Conservation (phyloP, 2,329 filamentous ascomycete genomes). For the Colletotrichum camelliae region DNA sequence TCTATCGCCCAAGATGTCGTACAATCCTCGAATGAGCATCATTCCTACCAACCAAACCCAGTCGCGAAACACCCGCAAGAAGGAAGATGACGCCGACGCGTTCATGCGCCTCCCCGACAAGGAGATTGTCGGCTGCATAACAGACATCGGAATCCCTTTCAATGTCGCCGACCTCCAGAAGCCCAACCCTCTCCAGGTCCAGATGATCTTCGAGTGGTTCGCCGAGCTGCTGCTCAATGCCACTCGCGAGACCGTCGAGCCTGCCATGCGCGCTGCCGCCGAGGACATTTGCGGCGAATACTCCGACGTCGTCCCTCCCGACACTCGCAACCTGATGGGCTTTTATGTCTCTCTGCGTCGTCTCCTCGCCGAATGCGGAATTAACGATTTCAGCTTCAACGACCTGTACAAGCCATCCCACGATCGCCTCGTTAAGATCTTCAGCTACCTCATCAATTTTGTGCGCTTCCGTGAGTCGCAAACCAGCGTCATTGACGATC, state of each 20-base stretch:
- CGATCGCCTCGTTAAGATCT: conserved; percentile 89
- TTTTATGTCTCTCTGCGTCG: conserved; percentile 87
- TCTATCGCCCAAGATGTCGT: conserved; percentile 52
- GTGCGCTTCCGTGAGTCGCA: conserved; percentile 96
- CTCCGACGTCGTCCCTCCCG: conserved; percentile 81
- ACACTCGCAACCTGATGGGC: conserved; percentile 93
- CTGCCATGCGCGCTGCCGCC: conserved; percentile 90
- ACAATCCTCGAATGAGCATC: conserved; percentile 66
- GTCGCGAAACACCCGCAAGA: conserved; percentile 56
- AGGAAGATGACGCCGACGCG: conserved; percentile 64
- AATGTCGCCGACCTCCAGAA: conserved; percentile 87
- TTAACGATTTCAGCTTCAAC: conserved; percentile 91
- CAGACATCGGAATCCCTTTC: conserved; percentile 93
- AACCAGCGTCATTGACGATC: conserved; percentile 85
- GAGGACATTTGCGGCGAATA: conserved; percentile 87
- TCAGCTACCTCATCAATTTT: conserved; percentile 98
- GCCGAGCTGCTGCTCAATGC: conserved; percentile 93
- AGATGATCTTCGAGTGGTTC: conserved; percentile 98
- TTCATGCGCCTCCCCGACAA: conserved; percentile 67
- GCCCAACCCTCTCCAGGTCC: conserved; percentile 91
- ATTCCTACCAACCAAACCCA: conserved; percentile 56
- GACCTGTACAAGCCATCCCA: conserved; percentile 93
- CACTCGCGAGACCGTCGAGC: conserved; percentile 90
- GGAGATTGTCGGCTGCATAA: conserved; percentile 97
- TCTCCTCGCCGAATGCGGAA: conserved; percentile 85